phyloP scores from a whole-genome alignment of 202 grass and related monocot species.

The Digitaria exilis region DNA sequence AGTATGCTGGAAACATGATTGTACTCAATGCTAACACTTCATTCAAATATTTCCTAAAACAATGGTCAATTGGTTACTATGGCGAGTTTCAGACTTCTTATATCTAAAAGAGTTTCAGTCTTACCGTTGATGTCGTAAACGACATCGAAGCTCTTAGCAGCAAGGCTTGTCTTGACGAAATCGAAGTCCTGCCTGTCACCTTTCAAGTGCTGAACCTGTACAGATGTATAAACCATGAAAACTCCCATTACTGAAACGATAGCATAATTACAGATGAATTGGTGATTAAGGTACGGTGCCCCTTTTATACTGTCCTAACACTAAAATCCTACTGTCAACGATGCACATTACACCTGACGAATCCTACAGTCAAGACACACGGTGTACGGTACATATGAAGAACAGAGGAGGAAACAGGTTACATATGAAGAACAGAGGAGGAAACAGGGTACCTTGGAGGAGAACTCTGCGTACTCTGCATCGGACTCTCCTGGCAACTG shows the following conservation, averaged over 20 bases:
- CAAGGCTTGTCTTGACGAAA: constrained; percentile 85
- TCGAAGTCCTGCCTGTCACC: constrained; percentile 91
- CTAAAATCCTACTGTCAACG: too few relatives aligned
- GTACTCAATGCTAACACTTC: background rate
- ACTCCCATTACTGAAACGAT: background rate
- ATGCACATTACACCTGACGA: background rate
- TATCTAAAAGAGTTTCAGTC: background rate
- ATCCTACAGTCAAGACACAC: background rate
- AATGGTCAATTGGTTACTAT: background rate
- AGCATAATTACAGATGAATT: background rate
- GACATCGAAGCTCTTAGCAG: constrained; percentile 79
- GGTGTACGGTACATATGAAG: background rate
- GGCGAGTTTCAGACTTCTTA: background rate
- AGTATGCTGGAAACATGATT: background rate
- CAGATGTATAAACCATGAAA: background rate
- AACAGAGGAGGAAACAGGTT: constrained; percentile 15
- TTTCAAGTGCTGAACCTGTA: constrained; percentile 90
- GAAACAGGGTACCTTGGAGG: constrained; percentile 54
- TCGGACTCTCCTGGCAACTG: constrained; percentile 92
- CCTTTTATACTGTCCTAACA: background rate
- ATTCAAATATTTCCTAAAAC: background rate
- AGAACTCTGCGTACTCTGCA: constrained; percentile 78
- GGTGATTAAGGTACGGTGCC: background rate
- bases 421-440: constrained; percentile 19
- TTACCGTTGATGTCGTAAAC: constrained; percentile 97